phyloP scores from a whole-genome alignment of 2,329 filamentous ascomycete genomes.

The Elsinoe ampelina region DNA sequence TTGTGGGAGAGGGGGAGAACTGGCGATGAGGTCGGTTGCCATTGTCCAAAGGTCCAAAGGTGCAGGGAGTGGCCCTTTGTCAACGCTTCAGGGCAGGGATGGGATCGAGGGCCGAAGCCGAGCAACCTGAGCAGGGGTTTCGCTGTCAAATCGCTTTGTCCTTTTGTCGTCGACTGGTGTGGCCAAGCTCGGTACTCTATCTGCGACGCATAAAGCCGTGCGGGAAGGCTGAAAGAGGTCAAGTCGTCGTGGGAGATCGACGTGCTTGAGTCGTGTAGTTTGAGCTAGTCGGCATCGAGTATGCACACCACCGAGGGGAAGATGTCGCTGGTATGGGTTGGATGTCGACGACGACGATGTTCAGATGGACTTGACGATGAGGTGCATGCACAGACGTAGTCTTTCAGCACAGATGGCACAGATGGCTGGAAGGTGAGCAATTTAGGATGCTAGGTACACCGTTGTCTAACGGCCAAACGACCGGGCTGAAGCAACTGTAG shows the following conservation, averaged over 20 bases:
- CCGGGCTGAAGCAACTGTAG: not conserved
- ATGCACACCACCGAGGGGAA: not conserved
- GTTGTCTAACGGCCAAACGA: not conserved
- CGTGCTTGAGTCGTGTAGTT: conserved; percentile 7
- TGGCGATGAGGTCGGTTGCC: conserved; percentile 13
- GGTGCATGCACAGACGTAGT: not conserved
- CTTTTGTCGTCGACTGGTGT: not conserved
- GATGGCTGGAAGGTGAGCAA: conserved; percentile 10
- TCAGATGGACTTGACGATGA: not conserved
- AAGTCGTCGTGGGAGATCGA: conserved; percentile 4
- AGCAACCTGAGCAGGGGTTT: conserved; percentile 2
- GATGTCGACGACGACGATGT: too few species aligned
- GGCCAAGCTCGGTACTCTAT: conserved; percentile 5
- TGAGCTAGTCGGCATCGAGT: not conserved
- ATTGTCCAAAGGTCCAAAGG: conserved; percentile 3
- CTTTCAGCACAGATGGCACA: not conserved
- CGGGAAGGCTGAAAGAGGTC: not conserved
- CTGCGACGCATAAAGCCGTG: conserved; percentile 12
- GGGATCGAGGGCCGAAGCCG: conserved; percentile 8
- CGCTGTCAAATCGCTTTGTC: not conserved
- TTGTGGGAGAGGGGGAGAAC: conserved; percentile 11
- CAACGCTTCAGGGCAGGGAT: not conserved
- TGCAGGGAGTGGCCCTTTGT: not conserved
- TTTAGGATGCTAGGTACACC: not conserved
- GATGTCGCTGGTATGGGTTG: not conserved